A percentile compares a stretch with the other conserved stretches of the same genome.
Conservation (phyloP, 2,329 filamentous ascomycete genomes). For the Paecilomyces fulvus region DNA sequence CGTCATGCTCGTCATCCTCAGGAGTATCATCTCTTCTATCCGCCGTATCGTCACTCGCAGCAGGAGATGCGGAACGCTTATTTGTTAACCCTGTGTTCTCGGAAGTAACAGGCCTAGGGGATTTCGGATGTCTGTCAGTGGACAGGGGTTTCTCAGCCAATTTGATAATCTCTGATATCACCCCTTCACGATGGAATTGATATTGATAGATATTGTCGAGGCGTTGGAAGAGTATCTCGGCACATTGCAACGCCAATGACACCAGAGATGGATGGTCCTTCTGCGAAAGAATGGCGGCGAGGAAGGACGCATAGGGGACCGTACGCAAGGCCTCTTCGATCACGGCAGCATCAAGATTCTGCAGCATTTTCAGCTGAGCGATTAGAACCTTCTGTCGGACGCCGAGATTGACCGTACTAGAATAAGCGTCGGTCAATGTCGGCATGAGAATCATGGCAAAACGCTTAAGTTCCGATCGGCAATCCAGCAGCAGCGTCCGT, state of each 20-base stretch:
- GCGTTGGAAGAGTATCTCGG: slow-evolving; percentile 76
- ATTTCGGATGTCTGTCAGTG: slow-evolving; percentile 14
- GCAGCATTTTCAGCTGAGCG: slow-evolving; percentile 97
- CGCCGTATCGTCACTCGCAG: slow-evolving; percentile 5
- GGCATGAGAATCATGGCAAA: slow-evolving; percentile 91
- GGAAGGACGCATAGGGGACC: slow-evolving; percentile 90
- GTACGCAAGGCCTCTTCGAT: slow-evolving; percentile 76
- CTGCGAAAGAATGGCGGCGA: slow-evolving; percentile 91
- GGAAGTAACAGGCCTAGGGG: slow-evolving; percentile 8
- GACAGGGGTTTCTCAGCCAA: slow-evolving; percentile 48
- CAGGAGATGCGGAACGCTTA: slow-evolving; percentile 5
- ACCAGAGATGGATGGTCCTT: slow-evolving; percentile 86
- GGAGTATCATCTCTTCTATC: slow-evolving; percentile 20
- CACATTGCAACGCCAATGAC: slow-evolving; percentile 77
- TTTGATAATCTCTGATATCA: slow-evolving; percentile 82
- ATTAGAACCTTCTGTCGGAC: slow-evolving; percentile 92
- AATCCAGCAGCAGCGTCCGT: slow-evolving; percentile 70
- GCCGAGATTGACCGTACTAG: slow-evolving; percentile 89
- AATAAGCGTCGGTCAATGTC: slow-evolving; percentile 92
- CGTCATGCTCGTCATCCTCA: slow-evolving; percentile 25
- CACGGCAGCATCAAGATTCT: slow-evolving; percentile 78
- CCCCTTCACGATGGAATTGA: slow-evolving; percentile 94
- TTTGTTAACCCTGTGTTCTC: slow-evolving; percentile 10
- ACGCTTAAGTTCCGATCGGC: slow-evolving; percentile 76
- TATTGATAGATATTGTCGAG: slow-evolving; percentile 85